Evolutionary conservation across 352 stramenopile species (phyloP).

Genomic region (Globisporangium yorkense): DNA sequence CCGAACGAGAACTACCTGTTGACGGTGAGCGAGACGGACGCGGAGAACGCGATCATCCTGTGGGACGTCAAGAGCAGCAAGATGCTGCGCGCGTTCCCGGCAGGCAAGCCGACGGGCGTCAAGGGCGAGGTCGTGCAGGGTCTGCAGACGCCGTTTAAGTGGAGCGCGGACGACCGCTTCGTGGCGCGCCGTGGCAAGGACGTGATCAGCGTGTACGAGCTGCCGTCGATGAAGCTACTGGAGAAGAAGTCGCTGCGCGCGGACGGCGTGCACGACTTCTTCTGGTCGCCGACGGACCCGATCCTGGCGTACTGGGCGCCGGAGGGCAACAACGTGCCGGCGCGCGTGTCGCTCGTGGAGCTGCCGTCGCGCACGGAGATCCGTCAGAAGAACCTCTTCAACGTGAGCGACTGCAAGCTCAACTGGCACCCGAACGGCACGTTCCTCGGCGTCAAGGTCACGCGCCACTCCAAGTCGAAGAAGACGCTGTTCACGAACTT

Average conservation of each 20-base stretch:
- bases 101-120: constrained; percentile 67
- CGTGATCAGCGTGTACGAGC: constrained; percentile 93
- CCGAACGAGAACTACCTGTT: constrained; percentile 97
- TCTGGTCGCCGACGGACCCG: constrained; percentile 95
- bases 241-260: constrained; percentile 96
- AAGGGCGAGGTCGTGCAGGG: constrained; percentile 75
- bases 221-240: constrained; percentile 95
- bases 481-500: constrained; percentile 99
- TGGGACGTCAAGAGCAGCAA: constrained; percentile 93
- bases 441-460: constrained; percentile 90
- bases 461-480: constrained; percentile 89
- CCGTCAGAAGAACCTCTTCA: constrained; percentile 98
- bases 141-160: constrained; percentile 91
- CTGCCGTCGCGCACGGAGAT: constrained; percentile 93
- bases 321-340: constrained; percentile 92
- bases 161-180: constrained; percentile 94
- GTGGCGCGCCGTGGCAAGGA: constrained; percentile 93
- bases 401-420: constrained; percentile 93
- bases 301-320: constrained; percentile 96
- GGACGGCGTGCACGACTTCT: constrained; percentile 96
- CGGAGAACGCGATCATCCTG: constrained; percentile 94
- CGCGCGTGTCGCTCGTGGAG: constrained; percentile 96
- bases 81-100: constrained; percentile 80
- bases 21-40: constrained; percentile 93
- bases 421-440: constrained; percentile 96